These are phyloP conservation scores for Termitomyces titanicus DNA, from an alignment of 768 basidiomycete genomes.

Conservation along the genomic window DNA sequence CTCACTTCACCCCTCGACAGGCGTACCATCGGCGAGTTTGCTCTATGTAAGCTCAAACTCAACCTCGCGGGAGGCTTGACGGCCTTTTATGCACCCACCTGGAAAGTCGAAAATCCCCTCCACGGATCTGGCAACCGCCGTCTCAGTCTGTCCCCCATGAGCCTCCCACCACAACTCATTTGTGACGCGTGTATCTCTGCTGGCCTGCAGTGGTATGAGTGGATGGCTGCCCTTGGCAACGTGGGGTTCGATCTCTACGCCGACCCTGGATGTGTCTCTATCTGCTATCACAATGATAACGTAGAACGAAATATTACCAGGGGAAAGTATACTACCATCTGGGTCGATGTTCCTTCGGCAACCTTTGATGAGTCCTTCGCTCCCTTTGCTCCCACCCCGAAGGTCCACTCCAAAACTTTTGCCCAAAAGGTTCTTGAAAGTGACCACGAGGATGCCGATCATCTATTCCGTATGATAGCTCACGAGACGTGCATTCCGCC, in stretches of 20 bases:
- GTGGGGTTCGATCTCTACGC: conserved; percentile 76
- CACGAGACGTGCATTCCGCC: conserved; percentile 70
- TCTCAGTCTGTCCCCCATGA: conserved; percentile 66
- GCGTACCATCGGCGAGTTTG: conserved; percentile 49
- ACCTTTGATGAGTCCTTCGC: no score
- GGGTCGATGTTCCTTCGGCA: conserved; percentile 49
- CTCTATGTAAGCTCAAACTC: conserved; percentile 63
- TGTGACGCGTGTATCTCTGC: conserved; percentile 68
- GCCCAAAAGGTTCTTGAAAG: conserved; percentile 72
- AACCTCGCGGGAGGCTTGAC: conserved; percentile 72
- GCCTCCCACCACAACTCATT: conserved; percentile 67
- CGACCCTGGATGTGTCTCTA: conserved; percentile 74
- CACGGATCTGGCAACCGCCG: conserved; percentile 71
- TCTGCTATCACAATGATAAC: conserved; percentile 48
- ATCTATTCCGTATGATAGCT: conserved; percentile 71
- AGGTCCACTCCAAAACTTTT: conserved; percentile 46
- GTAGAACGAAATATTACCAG: conserved; percentile 11
- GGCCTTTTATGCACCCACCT: conserved; percentile 62
- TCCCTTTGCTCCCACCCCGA: conserved; percentile 14
- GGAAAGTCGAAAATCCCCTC: conserved; percentile 61
- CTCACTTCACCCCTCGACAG: conserved; percentile 59
- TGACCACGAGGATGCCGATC: conserved; percentile 70
- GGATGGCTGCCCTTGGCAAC: conserved; percentile 68
- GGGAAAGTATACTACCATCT: conserved; percentile 55
- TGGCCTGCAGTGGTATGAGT: conserved; percentile 77